Base-by-base conservation (phyloP, 2,329 filamentous ascomycete species). In the Onygenales sp. region DNA sequence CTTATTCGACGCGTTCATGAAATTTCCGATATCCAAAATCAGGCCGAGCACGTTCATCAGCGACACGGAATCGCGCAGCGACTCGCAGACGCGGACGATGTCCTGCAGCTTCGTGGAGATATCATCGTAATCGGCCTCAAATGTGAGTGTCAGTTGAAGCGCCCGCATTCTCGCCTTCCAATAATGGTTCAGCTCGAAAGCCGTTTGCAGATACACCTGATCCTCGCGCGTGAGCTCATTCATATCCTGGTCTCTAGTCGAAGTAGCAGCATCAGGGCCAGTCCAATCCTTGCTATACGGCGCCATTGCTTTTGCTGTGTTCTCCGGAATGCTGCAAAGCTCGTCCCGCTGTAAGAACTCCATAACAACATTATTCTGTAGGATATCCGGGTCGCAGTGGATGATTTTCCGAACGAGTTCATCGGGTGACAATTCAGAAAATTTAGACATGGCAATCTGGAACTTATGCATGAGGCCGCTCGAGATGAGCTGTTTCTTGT, bases 1-100 rank as follows among this genome's bases (percentile, higher is more conserved):
- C 75, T 98, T 98, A 74, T 96, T 97, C 53, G 91, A 86, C 67
- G 97, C 93, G 76, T 98, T 98, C 93, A 98, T 98, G 78, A 95
- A 98, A 72, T 98, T 98, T 70, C 93, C 93, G 65, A 98, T 95
- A 69, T 96, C 92, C 63, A 98, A 77, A 70, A 98, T 98, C 57
- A 97, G 79, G 55, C 92, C 91, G 54, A 98, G 82, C 46, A 98
- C 90, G 60, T 95, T 96, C 85, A 97, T 95, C 63, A 98, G 75
- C 31, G 89, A 87, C 31, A 95, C 89, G 1, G 91, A 96, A 66
- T 95, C 90, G 47, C 92, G 83, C 52, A 98, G 75, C 8, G 89
- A 87, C 72, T 97, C 92, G 4, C 91, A 92, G 7, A 95, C 90
- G 33, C 76, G 75, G 38, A 94, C 87, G n/a, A 98, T 83, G 57